Percentiles rank a stretch among this genome's conserved stretches.
These are phyloP conservation scores for Escovopsis sp. DNA, from an alignment of 2,329 filamentous ascomycete species.

Conservation along the genomic window DNA sequence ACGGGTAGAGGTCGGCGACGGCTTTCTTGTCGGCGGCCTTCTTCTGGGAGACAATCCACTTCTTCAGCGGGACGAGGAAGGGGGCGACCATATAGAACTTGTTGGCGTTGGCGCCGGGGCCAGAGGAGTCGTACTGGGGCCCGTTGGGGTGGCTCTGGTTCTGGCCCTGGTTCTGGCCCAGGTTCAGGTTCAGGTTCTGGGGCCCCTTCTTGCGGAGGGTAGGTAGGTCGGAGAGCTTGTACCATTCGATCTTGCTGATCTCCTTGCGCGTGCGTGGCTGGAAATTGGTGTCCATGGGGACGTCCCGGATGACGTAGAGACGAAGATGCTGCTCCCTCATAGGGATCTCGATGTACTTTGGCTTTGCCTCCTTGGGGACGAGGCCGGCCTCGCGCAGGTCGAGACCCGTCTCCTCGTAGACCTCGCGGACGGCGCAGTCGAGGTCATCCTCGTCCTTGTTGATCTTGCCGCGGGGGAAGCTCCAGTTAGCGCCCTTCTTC, in stretches of 20 bases:
- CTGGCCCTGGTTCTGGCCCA: no score
- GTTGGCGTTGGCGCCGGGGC: constrained; percentile 47
- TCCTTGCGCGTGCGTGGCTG: constrained; percentile 88
- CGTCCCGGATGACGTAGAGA: constrained; percentile 78
- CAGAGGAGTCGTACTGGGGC: constrained; percentile 35
- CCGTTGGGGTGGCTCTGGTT: no score
- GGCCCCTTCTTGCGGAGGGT: constrained; percentile 57
- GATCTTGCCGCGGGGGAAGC: constrained; percentile 92
- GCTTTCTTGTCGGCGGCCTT: constrained; percentile 46
- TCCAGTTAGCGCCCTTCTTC: constrained; percentile 95
- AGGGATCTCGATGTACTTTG: constrained; percentile 74
- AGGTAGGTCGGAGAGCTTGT: constrained; percentile 74
- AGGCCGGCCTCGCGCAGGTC: constrained; percentile 64
- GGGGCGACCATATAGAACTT: constrained; percentile 98
- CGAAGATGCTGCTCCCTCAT: constrained; percentile 89
- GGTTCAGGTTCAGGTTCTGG: constrained; percentile 21
- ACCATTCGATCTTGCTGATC: constrained; percentile 95
- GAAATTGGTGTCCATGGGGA: constrained; percentile 77
- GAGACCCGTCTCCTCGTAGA: constrained; percentile 90
- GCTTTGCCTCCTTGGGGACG: constrained; percentile 52
- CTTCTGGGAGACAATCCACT: constrained; percentile 78
- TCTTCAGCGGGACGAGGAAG: constrained; percentile 71
- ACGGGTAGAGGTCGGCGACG: constrained; percentile 16
- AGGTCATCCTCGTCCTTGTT: constrained; percentile 93
- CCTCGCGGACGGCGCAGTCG: constrained; percentile 85